A percentile compares a stretch with the other conserved stretches of the same genome.
phyloP scores from a whole-genome alignment of 2,329 filamentous ascomycete species.

The Aspergillus ustus region DNA sequence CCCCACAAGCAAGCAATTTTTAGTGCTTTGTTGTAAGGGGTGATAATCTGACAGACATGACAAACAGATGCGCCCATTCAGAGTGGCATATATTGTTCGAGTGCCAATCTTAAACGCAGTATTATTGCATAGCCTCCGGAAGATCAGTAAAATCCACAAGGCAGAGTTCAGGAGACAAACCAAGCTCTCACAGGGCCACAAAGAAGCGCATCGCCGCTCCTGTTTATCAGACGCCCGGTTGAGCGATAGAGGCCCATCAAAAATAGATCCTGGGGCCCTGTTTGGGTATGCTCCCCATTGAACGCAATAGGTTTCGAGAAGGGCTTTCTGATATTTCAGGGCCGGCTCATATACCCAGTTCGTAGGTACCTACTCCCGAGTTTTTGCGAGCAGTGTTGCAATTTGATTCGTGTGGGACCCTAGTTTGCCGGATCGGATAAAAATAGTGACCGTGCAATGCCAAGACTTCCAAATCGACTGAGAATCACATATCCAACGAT shows the following conservation, averaged over 20 bases:
- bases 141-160: neutral
- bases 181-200: neutral
- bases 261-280: neutral
- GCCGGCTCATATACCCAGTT: neutral
- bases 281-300: neutral
- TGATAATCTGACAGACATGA: neutral
- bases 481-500: conserved; percentile 27
- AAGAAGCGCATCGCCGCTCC: neutral
- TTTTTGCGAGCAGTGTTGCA: neutral
- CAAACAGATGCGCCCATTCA: neutral
- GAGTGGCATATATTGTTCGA: neutral
- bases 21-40: neutral
- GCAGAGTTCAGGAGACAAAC: neutral
- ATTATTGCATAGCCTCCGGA: neutral
- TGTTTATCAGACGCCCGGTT: neutral
- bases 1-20: neutral
- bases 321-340: neutral
- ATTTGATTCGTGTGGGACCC: neutral
- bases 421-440: conserved; percentile 27
- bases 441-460: conserved; percentile 20
- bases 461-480: conserved; percentile 24
- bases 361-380: neutral
- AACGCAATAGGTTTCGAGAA: neutral
- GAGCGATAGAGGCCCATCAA: neutral
- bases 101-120: neutral